phyloP scores from a whole-genome alignment of 2,329 filamentous ascomycete genomes.

The Massarina eburnea region DNA sequence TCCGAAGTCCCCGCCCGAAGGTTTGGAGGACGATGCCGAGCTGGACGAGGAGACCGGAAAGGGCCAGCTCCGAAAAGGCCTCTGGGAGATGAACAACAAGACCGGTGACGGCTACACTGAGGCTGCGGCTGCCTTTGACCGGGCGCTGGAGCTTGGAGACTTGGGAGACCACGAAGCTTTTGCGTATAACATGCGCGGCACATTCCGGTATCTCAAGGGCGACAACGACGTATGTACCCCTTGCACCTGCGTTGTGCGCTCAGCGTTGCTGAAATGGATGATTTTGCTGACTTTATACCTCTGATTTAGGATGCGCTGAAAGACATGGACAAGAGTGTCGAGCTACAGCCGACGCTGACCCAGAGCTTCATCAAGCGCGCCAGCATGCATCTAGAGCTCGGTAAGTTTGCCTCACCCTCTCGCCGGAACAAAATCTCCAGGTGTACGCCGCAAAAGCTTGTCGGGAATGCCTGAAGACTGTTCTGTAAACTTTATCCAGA shows the following conservation, averaged over 20 bases:
- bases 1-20: constrained; percentile 73
- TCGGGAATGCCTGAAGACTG: too few relatives aligned
- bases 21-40: constrained; percentile 80
- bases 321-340: constrained; percentile 90
- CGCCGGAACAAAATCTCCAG: too few relatives aligned
- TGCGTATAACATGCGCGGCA: constrained; percentile 95
- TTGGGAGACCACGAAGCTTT: constrained; percentile 83
- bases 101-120: constrained; percentile 91
- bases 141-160: constrained; percentile 78
- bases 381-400: constrained; percentile 94
- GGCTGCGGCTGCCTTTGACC: constrained; percentile 81
- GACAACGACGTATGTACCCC: too few relatives aligned
- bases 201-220: constrained; percentile 89
- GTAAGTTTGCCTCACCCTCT: constrained; percentile 46
- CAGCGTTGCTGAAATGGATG: too few relatives aligned
- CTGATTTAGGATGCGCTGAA: constrained; percentile 76
- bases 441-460: too few relatives aligned
- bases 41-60: constrained; percentile 76
- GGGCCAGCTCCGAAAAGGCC: constrained; percentile 81
- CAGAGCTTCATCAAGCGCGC: constrained; percentile 99
- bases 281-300: too few relatives aligned
- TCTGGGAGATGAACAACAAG: constrained; percentile 79
- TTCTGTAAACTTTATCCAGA: too few relatives aligned
- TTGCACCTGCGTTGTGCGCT: too few relatives aligned
- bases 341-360: constrained; percentile 82